Percentiles rank a stretch among this genome's conserved stretches.
Conservation (phyloP, 129 eudicot genomes). For the Helianthus tuberosus region DNA sequence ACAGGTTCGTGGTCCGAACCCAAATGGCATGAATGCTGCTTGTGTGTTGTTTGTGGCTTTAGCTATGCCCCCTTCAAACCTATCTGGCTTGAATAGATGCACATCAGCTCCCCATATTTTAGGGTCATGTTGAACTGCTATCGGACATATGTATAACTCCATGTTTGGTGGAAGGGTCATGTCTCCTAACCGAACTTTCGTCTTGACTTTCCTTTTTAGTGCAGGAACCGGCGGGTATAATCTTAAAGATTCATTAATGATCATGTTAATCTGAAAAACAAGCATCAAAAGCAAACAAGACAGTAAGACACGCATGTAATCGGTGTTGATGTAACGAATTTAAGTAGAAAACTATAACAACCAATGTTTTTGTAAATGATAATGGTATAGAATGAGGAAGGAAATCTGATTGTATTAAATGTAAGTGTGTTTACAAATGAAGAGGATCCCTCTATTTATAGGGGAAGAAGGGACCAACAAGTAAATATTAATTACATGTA, state of each 20-base stretch:
- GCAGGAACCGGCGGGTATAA: conserved; percentile 73
- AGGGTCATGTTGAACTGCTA: conserved; percentile 77
- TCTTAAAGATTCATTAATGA: conserved; percentile 70
- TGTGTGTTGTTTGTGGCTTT: conserved; percentile 67
- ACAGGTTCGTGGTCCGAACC: conserved; percentile 76
- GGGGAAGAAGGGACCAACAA: too few relatives aligned
- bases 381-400: too few relatives aligned
- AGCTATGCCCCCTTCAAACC: conserved; percentile 68
- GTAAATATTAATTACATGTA: too few relatives aligned
- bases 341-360: not conserved
- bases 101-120: conserved; percentile 79
- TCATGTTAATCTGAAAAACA: conserved; percentile 61
- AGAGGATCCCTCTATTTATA: too few relatives aligned
- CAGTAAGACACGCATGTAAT: not conserved
- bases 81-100: conserved; percentile 62
- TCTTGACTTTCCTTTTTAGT: conserved; percentile 48
- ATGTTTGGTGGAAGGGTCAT: conserved; percentile 47
- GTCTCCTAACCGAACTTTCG: conserved; percentile 46
- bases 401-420: too few relatives aligned
- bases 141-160: conserved; percentile 58
- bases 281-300: not conserved
- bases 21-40: conserved; percentile 71
- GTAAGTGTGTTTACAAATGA: too few relatives aligned
- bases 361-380: too few relatives aligned
- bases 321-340: not conserved